Evolutionary conservation across 176 grass and related monocot species (phyloP), one percentile per base, ranked within the genome.

Genomic region (Leersia perrieri): DNA sequence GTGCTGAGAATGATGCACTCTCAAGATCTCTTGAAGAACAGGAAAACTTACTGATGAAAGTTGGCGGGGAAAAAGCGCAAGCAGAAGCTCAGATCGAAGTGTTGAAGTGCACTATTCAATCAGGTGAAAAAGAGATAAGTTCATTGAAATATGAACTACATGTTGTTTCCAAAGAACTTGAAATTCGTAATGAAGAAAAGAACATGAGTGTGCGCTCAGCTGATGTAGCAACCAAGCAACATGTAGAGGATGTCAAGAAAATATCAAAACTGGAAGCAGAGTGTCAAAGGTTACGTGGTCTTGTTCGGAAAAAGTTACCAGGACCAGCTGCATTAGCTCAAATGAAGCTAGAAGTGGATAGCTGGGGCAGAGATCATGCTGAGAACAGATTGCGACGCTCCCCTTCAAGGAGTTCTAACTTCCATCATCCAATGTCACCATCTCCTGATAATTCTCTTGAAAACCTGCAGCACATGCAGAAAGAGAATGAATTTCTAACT

Each of bases 321-420:
- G 97, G 97, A 1, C 91, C 97, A 27, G 97, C 97, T 66, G 97
- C 97, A 80, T 75, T 99, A 78, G 97, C 97, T 78, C 97, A 96
- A 78, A 99, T 99, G 97, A 99, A 96, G 82, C 80, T 99, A 82
- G 97, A 99, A 80, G 97, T 96, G 58, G 97, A 99, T 71, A 99
- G 87, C 82, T 38, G 95, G 74, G 93, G 97, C 38, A 88, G 93
- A 84, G 92, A 93, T 31, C 86, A 84, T 70, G 90, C 86, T 69
- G 97, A 99, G 29, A 92, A 73, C 58, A 99, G 90, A 91, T 80
- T 93, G 29, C 79, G 97, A 18, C 72, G 91, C 41, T 93, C 97
- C 36, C 93, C 91, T 73, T 78, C 89, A 72, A 94, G 80, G 87
- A 94, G 82, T 85, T 69, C 70, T 63, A 69, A 70, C 35, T 84